Evolutionary conservation across 192 early-diverging fungal species (phyloP).

Genomic region (Oehlia diaphana): DNA sequence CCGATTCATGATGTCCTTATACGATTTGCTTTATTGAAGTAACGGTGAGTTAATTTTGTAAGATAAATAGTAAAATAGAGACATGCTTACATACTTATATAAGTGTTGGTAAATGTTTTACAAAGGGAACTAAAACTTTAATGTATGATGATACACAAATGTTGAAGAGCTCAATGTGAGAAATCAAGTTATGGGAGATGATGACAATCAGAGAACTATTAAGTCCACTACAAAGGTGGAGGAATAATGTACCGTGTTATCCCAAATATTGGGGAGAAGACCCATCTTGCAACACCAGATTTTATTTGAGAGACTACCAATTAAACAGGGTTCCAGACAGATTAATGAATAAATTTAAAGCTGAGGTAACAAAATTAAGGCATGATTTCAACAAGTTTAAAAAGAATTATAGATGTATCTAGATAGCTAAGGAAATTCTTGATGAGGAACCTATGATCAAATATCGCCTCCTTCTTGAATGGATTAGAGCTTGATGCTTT

Average conservation of each 20-base stretch:
- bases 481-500: too few relatives aligned
- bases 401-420: too few relatives aligned
- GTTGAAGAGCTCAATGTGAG: slow-evolving; percentile 44
- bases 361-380: too few relatives aligned
- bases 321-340: not conserved
- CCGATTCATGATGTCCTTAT: slow-evolving; percentile 69
- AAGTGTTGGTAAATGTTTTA: slow-evolving; percentile 6
- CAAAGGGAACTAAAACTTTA: not conserved
- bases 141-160: not conserved
- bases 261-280: too few relatives aligned
- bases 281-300: not conserved
- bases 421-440: too few relatives aligned
- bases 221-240: slow-evolving; percentile 39
- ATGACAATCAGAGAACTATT: slow-evolving; percentile 45
- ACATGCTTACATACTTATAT: not conserved
- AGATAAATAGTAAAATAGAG: not conserved
- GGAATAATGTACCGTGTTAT: slow-evolving; percentile 48
- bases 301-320: not conserved
- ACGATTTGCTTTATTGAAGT: slow-evolving; percentile 85
- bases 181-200: slow-evolving; percentile 53
- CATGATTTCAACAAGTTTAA: too few relatives aligned
- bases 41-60: slow-evolving; percentile 40
- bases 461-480: too few relatives aligned
- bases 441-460: too few relatives aligned
- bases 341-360: too few relatives aligned